Base-by-base conservation (phyloP, 345 rosid genomes). In the Citropsis articulata region DNA sequence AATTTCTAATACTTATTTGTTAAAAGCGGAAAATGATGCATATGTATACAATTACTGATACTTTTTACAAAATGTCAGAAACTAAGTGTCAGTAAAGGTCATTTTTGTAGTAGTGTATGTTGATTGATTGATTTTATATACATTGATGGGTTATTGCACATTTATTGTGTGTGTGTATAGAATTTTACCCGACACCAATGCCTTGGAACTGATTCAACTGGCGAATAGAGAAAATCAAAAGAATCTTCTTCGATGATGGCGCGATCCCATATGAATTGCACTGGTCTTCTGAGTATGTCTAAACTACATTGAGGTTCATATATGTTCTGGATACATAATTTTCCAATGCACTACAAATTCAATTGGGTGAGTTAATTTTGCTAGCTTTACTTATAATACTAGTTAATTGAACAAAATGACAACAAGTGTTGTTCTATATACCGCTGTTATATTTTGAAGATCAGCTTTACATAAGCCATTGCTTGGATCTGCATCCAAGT, bases 111-210 rank as follows among this genome's bases (percentile, higher is more conserved):
- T n/a, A n/a, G n/a, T n/a, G n/a, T n/a, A n/a, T n/a, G n/a, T 16
- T 48, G 19, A 45, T 12, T 45, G 53, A 48, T 48, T 13, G 21
- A 48, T 48, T 13, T 4, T 42, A 48, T 16, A 4, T 4, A 1
- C 55, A 42, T 10, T 42, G 48, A 42, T 42, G 48, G 48, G 38
- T 36, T 5, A 36, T 36, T 36, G 45, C 10, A 2, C 14, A 42
- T 9, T 42, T 42, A 42, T 42, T 42, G 1, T 10, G 45, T 13
- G 18, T 13, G 55, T 14, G 55, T 3, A 1, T 4, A 16, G 55
- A 48, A 4, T 7, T 22, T 65, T 61, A 69, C 75, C 69, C 75
- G 79, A 27, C 73, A 77, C 73, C 79, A 77, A 0, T 27, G 40
- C 25, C 35, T 21, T 7, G 36, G 8, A 68, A 21, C 9, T 9